Evolutionary conservation across 2,329 filamentous ascomycete species (phyloP), one percentile per base, ranked within the genome.

Genomic region (Rasamsonia emersonii): DNA sequence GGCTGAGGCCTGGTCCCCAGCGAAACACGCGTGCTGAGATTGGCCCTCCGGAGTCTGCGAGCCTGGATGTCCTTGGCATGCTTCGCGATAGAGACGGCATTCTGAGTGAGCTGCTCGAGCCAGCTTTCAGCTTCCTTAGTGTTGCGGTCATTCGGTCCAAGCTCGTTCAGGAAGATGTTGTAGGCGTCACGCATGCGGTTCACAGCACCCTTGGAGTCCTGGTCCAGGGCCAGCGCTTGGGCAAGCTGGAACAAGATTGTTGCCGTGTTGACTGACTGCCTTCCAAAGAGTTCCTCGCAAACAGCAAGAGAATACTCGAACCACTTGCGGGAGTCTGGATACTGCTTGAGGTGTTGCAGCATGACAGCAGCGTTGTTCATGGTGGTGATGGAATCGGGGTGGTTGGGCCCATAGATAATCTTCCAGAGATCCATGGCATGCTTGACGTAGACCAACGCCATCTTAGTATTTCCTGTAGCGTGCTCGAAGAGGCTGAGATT

Each of bases 281-380:
- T 81, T 51, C 91, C 91, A 43, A 89, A 93, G 4, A 95, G 78
- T 27, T 80, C 75, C 62, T 95, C 86, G 58, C 88, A 95, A 40
- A 96, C 80, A 25, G 76, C 73, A 31, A 96, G 76, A 7, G 88
- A 93, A 43, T 86, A 82, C 61, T 96, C 91, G 54, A 98, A 98
- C 91, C 91, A 98, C 41, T 89, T 71, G 31, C 91, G 81, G 27
- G 89, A 96, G 62, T 94, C 86, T 49, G 89, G 81, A 66, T 93
- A 98, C 39, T 83, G 79, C 70, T 96, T 94, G 48, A 95, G 74
- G 35, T 86, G 80, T 62, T 98, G 91, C 37, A 98, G 77, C 91
- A 98, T 98, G 38, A 98, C 91, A 5, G 91, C 91, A 13, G 86
- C 89, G 53, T 98, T 98, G 73, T 96, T 98, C 62, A 96, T 82